Conservation (phyloP, 2,329 filamentous ascomycete species). For the Rutstroemia sp. region DNA sequence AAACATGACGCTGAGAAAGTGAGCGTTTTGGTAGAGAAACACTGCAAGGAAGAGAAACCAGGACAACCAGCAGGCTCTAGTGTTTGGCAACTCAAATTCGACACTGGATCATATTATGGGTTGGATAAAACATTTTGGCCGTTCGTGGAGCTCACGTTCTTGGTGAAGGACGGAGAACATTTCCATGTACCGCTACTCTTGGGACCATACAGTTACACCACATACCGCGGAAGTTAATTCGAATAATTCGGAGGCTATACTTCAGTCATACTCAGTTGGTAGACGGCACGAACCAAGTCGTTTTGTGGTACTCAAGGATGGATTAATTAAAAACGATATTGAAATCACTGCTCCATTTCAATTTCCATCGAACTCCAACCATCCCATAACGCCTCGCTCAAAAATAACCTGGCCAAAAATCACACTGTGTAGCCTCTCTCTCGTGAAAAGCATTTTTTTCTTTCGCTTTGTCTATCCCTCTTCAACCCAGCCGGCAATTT, state of each 20-base stretch:
- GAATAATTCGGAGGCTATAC: constrained; percentile 28
- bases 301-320: neutral
- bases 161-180: constrained; percentile 49
- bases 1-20: constrained; percentile 1
- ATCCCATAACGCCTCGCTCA: constrained; percentile 2
- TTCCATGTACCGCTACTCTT: constrained; percentile 76
- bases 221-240: constrained; percentile 64
- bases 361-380: constrained; percentile 1
- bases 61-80: constrained; percentile 24
- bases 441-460: neutral
- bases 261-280: neutral
- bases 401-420: neutral
- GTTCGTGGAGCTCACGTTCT: constrained; percentile 47
- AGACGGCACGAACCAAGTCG: neutral
- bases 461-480: neutral
- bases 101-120: constrained; percentile 66
- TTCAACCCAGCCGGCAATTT: neutral
- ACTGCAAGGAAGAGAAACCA: constrained; percentile 4
- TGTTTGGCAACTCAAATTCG: constrained; percentile 64
- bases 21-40: constrained; percentile 12
- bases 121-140: constrained; percentile 50
- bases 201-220: constrained; percentile 74
- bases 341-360: neutral
- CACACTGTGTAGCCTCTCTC: neutral
- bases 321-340: constrained; percentile 4